Percentiles rank a stretch among this genome's conserved stretches.
Conservation (phyloP, 306 rosid genomes). For the Trifolium subterraneum region DNA sequence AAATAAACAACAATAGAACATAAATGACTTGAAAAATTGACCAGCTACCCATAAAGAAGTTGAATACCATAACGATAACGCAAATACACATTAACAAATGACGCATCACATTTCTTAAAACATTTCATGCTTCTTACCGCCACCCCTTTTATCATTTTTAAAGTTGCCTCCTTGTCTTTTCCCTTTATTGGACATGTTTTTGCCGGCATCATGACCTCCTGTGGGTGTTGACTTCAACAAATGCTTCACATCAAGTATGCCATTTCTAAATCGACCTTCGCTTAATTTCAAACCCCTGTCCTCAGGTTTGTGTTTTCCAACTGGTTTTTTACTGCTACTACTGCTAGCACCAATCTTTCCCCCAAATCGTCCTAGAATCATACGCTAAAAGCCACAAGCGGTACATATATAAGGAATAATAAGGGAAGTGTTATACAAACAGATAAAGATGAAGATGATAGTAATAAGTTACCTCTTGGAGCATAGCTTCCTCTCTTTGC, state of each 20-base stretch:
- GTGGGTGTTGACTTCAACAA: constrained; percentile 56
- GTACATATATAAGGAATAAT: constrained; percentile 15
- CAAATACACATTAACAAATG: neutral
- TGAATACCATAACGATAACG: neutral
- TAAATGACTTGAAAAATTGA: neutral
- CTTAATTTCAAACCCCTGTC: constrained; percentile 58
- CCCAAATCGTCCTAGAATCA: constrained; percentile 62
- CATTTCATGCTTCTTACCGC: constrained; percentile 41
- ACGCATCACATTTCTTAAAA: neutral
- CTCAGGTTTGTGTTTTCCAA: constrained; percentile 60
- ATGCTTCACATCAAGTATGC: constrained; percentile 78
- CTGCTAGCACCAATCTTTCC: constrained; percentile 51
- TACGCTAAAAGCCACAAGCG: constrained; percentile 42
- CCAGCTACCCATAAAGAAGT: neutral
- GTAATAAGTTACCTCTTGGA: constrained; percentile 59
- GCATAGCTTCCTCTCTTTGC: constrained; percentile 74
- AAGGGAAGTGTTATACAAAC: neutral
- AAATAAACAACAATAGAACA: neutral
- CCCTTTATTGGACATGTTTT: constrained; percentile 31
- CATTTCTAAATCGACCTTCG: constrained; percentile 76
- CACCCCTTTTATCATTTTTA: constrained; percentile 54
- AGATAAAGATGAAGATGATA: constrained; percentile 3
- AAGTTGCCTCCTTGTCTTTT: constrained; percentile 50
- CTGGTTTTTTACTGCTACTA: constrained; percentile 49
- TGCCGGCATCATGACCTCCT: constrained; percentile 37